Evolutionary conservation across 1,284 basidiomycete species (phyloP).

Genomic region (Ustilago nuda): DNA sequence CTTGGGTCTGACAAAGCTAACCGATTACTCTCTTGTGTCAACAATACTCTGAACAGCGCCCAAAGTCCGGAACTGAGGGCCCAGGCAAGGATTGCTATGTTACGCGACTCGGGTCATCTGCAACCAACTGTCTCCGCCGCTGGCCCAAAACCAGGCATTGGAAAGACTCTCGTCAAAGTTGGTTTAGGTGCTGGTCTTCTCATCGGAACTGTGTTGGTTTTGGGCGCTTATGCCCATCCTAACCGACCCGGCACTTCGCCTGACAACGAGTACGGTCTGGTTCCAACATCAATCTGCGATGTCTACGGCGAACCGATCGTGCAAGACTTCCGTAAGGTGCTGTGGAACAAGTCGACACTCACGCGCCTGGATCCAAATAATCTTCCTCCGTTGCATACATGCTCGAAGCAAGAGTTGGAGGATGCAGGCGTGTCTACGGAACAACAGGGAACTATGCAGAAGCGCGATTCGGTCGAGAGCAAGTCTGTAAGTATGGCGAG

Average conservation of each 20-base stretch:
- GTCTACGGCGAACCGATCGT: slow-evolving; percentile 22
- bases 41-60: slow-evolving; percentile 5
- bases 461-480: slow-evolving; percentile 8
- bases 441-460: slow-evolving; percentile 7
- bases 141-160: background rate
- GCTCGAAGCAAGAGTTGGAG: slow-evolving; percentile 9
- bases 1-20: background rate
- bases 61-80: slow-evolving; percentile 18
- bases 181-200: background rate
- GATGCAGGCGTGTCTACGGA: background rate
- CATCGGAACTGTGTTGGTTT: too few species aligned
- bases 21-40: background rate
- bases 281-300: slow-evolving; percentile 19
- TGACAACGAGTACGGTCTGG: slow-evolving; percentile 33
- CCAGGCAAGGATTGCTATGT: slow-evolving; percentile 13
- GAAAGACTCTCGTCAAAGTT: slow-evolving; percentile 4
- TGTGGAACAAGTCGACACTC: slow-evolving; percentile 43
- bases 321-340: slow-evolving; percentile 21
- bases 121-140: background rate
- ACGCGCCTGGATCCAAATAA: slow-evolving; percentile 19
- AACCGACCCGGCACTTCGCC: slow-evolving; percentile 15
- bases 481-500: background rate
- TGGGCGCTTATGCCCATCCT: slow-evolving; percentile 22
- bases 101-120: background rate
- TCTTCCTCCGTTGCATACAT: slow-evolving; percentile 14